Conservation (phyloP, 108 stramenopile species). For the Skeletonema potamos region DNA sequence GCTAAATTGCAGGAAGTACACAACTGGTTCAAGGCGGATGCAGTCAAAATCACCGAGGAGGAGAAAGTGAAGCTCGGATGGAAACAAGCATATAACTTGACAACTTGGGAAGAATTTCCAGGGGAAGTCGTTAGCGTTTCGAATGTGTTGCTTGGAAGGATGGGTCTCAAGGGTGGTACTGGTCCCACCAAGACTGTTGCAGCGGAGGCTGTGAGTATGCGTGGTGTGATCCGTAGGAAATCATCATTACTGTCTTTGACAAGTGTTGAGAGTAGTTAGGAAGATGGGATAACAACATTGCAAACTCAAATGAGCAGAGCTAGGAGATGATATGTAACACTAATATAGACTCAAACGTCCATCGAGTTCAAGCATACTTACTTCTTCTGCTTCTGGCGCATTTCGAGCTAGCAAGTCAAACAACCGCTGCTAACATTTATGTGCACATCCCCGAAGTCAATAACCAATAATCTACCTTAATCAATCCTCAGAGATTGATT, state of each 20-base stretch:
- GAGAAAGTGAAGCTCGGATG: slow-evolving; percentile 37
- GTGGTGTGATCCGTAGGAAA: slow-evolving; percentile 15
- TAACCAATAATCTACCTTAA: too few relatives aligned
- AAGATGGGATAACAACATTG: neutral
- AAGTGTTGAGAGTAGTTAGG: neutral
- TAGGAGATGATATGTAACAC: neutral
- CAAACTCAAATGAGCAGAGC: neutral
- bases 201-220: slow-evolving; percentile 31
- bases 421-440: too few relatives aligned
- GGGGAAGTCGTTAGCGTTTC: slow-evolving; percentile 30
- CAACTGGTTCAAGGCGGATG: slow-evolving; percentile 47
- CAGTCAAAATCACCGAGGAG: slow-evolving; percentile 19
- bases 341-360: neutral
- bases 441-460: too few relatives aligned
- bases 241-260: neutral
- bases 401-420: too few relatives aligned
- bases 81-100: slow-evolving; percentile 47
- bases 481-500: too few relatives aligned
- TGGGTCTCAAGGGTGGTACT: slow-evolving; percentile 26
- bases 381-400: too few relatives aligned
- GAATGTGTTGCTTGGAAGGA: slow-evolving; percentile 27
- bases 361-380: too few relatives aligned
- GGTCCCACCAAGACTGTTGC: slow-evolving; percentile 19
- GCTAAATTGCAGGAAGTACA: slow-evolving; percentile 43
- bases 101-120: slow-evolving; percentile 46